Conservation (phyloP, 225 moss, liverwort and hornwort genomes). For the Physcomitrellopsis africana region DNA sequence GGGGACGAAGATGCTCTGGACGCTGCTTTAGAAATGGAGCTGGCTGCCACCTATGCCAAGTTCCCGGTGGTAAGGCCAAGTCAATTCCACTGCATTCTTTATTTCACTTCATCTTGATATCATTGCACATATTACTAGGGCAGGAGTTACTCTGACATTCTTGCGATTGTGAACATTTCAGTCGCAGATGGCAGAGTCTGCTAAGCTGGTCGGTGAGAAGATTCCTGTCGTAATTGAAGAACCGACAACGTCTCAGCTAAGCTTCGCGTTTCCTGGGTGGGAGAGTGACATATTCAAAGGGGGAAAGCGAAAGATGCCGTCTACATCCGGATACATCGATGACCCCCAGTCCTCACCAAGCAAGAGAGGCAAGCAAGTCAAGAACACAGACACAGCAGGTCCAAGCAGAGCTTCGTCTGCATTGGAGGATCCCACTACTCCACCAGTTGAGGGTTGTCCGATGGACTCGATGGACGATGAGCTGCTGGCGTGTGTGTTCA, state of each 20-base stretch:
- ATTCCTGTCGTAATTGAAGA: background rate
- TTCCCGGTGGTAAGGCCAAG: slow-evolving; percentile 16
- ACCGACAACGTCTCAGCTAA: slow-evolving; percentile 41
- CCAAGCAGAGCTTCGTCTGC: slow-evolving; percentile 20
- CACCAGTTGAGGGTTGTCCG: slow-evolving; percentile 47
- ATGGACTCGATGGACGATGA: slow-evolving; percentile 53
- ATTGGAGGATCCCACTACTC: slow-evolving; percentile 24
- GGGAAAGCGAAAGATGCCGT: slow-evolving; percentile 38
- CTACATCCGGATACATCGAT: slow-evolving; percentile 34
- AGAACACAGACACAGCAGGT: slow-evolving; percentile 18
- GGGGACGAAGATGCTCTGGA: slow-evolving; percentile 41
- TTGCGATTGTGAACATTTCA: background rate
- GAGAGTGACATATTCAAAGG: slow-evolving; percentile 59
- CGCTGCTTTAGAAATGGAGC: slow-evolving; percentile 50
- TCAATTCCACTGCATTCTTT: background rate
- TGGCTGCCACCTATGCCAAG: slow-evolving; percentile 46
- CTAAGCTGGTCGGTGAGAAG: background rate
- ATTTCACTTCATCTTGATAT: background rate
- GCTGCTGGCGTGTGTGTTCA: slow-evolving; percentile 47
- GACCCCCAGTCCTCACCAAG: slow-evolving; percentile 2
- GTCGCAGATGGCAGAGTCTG: slow-evolving; percentile 15
- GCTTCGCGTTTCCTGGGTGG: slow-evolving; percentile 79
- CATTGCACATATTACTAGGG: background rate
- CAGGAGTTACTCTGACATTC: background rate
- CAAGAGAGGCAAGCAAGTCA: slow-evolving; percentile 23